A percentile compares a stretch with the other conserved stretches of the same genome.
phyloP scores from a whole-genome alignment of 2,329 filamentous ascomycete genomes.

The Purpureocillium takamizusanense region DNA sequence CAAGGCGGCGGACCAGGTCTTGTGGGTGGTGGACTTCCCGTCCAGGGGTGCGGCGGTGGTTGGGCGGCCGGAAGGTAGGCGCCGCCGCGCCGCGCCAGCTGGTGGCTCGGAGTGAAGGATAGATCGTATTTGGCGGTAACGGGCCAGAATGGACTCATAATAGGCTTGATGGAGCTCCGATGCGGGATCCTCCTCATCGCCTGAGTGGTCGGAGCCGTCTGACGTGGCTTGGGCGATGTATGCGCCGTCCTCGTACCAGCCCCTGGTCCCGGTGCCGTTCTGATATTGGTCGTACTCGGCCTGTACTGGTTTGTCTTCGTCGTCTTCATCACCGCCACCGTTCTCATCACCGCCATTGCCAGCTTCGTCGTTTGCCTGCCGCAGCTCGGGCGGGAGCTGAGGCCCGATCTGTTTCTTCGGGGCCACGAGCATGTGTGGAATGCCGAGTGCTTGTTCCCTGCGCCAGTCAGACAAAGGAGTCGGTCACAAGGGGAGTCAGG shows the following conservation, averaged over 20 bases:
- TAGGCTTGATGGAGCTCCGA: slow-evolving; percentile 53
- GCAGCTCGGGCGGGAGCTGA: slow-evolving; percentile 32
- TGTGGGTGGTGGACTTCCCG: slow-evolving; percentile 37
- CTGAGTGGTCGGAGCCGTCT: slow-evolving; percentile 11
- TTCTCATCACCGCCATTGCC: slow-evolving; percentile 21
- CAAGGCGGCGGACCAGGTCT: slow-evolving; percentile 43
- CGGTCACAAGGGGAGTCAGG: too few relatives aligned
- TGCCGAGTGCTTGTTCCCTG: slow-evolving; percentile 66
- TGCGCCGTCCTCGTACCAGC: slow-evolving; percentile 69
- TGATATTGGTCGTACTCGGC: slow-evolving; percentile 37
- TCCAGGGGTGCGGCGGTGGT: slow-evolving; percentile 46
- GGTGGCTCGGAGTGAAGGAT: slow-evolving; percentile 50
- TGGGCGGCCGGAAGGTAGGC: slow-evolving; percentile 44
- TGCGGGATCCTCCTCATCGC: slow-evolving; percentile 18
- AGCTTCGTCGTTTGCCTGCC: slow-evolving; percentile 3
- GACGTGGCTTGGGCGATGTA: slow-evolving; percentile 55
- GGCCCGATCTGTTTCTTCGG: slow-evolving; percentile 45
- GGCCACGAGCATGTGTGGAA: slow-evolving; percentile 64
- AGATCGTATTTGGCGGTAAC: slow-evolving; percentile 57
- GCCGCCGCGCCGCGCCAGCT: slow-evolving; percentile 35
- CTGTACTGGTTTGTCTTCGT: too few relatives aligned
- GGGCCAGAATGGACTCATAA: slow-evolving; percentile 53
- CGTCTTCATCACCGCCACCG: too few relatives aligned
- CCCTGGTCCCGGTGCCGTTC: slow-evolving; percentile 43
- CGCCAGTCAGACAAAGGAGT: slow-evolving; percentile 33